These are phyloP conservation scores for Wickerhamomyces tratensis DNA, from an alignment of 805 yeast species.

Conservation along the genomic window DNA sequence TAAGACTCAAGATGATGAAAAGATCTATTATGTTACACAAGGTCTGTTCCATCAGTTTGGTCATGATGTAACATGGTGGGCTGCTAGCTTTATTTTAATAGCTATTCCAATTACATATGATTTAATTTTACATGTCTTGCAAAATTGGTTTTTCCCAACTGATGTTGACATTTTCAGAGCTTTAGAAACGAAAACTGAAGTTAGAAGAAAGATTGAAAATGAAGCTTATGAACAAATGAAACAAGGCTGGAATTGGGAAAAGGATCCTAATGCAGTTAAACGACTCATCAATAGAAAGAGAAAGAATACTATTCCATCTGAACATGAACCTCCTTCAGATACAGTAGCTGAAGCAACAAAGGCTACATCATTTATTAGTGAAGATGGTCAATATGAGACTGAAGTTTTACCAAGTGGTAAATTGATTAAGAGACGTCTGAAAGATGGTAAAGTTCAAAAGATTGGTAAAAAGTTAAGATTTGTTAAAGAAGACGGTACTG, in stretches of 20 bases:
- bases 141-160: constrained; percentile 47
- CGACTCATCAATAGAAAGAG: constrained; percentile 14
- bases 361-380: constrained; percentile 13
- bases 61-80: constrained; percentile 81
- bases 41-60: constrained; percentile 74
- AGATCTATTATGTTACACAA: constrained; percentile 61
- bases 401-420: constrained; percentile 74
- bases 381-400: constrained; percentile 28
- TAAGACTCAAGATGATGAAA: constrained; percentile 27
- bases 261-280: constrained; percentile 29
- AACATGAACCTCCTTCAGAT: constrained; percentile 43
- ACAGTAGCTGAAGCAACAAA: constrained; percentile 24
- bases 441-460: constrained; percentile 17
- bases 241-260: constrained; percentile 70
- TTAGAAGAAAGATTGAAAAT: constrained; percentile 63
- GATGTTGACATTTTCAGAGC: constrained; percentile 76
- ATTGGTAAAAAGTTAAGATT: constrained; percentile 31
- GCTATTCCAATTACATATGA: constrained; percentile 61
- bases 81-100: constrained; percentile 46
- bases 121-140: constrained; percentile 46
- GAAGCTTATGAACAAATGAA: constrained; percentile 63
- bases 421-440: constrained; percentile 34
- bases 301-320: constrained; percentile 14
- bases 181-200: constrained; percentile 58
- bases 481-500: constrained; percentile 14